phyloP scores from a whole-genome alignment of 148 eudicot species.

The Fagopyrum esculentum region DNA sequence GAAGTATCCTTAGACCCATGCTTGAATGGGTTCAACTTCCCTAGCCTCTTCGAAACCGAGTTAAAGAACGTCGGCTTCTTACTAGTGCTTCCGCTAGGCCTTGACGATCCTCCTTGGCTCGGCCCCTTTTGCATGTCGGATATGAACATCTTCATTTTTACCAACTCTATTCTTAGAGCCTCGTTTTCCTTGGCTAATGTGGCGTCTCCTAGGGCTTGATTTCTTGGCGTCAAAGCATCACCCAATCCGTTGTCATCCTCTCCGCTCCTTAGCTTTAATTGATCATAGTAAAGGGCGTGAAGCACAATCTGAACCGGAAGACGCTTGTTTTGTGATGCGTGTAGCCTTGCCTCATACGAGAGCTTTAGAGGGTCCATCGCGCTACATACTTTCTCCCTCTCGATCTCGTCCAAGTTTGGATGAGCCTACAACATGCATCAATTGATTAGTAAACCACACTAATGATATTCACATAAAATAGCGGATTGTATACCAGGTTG shows the following conservation, averaged over 20 bases:
- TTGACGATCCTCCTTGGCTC: conserved; percentile 34
- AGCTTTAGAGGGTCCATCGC: conserved; percentile 83
- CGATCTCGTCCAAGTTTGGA: conserved; percentile 87
- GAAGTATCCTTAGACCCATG: conserved; percentile 90
- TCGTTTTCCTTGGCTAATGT: conserved; percentile 69
- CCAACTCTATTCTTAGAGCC: conserved; percentile 48
- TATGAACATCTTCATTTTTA: conserved; percentile 76
- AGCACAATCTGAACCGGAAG: conserved; percentile 82
- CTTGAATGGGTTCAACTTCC: conserved; percentile 85
- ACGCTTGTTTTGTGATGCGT: conserved; percentile 90
- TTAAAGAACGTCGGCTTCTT: conserved; percentile 66
- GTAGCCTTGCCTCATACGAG: conserved; percentile 82
- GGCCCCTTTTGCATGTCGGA: conserved; percentile 8
- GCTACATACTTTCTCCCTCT: conserved; percentile 89
- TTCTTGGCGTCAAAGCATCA: conserved; percentile 32
- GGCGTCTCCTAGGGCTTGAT: conserved; percentile 46
- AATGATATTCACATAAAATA: too few species aligned
- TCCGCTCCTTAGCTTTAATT: conserved; percentile 68
- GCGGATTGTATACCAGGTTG: too few species aligned
- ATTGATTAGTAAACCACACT: background rate
- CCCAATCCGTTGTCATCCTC: conserved; percentile 19
- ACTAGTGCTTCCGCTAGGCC: conserved; percentile 13
- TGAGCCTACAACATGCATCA: conserved; percentile 44
- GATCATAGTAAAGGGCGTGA: conserved; percentile 88
- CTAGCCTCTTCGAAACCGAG: conserved; percentile 73